Conservation (phyloP, 176 grass and related monocot genomes). For the Eremochloa ophiuroides region DNA sequence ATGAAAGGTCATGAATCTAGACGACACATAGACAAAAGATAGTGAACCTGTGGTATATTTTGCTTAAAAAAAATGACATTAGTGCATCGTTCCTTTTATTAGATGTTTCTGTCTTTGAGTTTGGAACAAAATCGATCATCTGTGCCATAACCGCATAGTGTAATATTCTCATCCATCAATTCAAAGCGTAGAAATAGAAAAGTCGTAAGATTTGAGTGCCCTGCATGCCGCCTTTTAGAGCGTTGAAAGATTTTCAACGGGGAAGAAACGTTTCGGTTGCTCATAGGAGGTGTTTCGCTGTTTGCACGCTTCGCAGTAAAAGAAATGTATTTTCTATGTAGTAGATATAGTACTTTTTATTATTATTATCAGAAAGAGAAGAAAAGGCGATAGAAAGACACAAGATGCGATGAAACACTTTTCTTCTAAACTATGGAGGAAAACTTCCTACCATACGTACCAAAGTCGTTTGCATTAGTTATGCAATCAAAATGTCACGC, state of each 20-base stretch:
- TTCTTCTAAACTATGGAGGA: not conserved
- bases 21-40: too few relatives aligned
- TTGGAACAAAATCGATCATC: not conserved
- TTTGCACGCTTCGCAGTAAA: too few relatives aligned
- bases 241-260: not conserved
- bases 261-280: not conserved
- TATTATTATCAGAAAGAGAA: not conserved
- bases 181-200: not conserved
- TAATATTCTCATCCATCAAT: too few relatives aligned
- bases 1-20: too few relatives aligned
- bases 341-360: not conserved
- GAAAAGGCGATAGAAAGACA: not conserved
- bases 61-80: too few relatives aligned
- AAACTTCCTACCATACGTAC: not conserved
- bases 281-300: too few relatives aligned
- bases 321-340: not conserved
- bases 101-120: not conserved
- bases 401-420: not conserved
- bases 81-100: not conserved
- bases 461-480: not conserved
- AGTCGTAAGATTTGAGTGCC: not conserved
- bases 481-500: not conserved
- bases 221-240: not conserved
- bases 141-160: not conserved
- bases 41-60: too few relatives aligned